Conservation (phyloP, 2,329 filamentous ascomycete genomes). For the Aphanocladium album region DNA sequence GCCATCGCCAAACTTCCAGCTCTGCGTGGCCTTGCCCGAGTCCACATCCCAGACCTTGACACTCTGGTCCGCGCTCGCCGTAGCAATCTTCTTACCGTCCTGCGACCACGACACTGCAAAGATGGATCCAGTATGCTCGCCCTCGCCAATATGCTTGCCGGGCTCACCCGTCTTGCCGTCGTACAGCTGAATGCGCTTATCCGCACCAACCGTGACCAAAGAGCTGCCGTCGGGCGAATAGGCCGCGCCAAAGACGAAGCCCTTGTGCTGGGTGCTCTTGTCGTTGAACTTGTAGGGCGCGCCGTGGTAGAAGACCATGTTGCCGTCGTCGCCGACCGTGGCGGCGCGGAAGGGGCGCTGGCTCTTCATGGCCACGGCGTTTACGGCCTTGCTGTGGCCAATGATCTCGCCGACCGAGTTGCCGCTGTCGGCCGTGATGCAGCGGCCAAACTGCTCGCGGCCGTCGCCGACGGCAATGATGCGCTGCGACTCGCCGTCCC, state of each 20-base stretch:
- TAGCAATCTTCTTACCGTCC: slow-evolving; percentile 82
- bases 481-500: slow-evolving; percentile 94
- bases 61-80: slow-evolving; percentile 89
- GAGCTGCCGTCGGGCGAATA: slow-evolving; percentile 84
- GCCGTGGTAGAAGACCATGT: slow-evolving; percentile 87
- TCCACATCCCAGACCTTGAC: slow-evolving; percentile 93
- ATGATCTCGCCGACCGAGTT: slow-evolving; percentile 94
- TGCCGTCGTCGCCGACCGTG: slow-evolving; percentile 85
- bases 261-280: slow-evolving; percentile 76
- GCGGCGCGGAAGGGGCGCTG: slow-evolving; percentile 87
- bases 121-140: slow-evolving; percentile 87
- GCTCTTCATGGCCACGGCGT: slow-evolving; percentile 82
- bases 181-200: slow-evolving; percentile 88
- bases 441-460: slow-evolving; percentile 87
- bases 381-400: slow-evolving; percentile 86
- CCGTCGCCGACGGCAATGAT: slow-evolving; percentile 96
- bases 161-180: slow-evolving; percentile 93
- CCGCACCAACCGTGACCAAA: slow-evolving; percentile 86
- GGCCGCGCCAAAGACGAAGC: slow-evolving; percentile 80
- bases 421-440: slow-evolving; percentile 90
- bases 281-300: slow-evolving; percentile 93
- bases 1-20: slow-evolving; percentile 79
- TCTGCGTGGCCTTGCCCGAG: slow-evolving; percentile 68
- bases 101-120: slow-evolving; percentile 87
- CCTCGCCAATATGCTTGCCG: slow-evolving; percentile 70